Conservation (phyloP, 345 rosid genomes). For the Carallia brachiata region DNA sequence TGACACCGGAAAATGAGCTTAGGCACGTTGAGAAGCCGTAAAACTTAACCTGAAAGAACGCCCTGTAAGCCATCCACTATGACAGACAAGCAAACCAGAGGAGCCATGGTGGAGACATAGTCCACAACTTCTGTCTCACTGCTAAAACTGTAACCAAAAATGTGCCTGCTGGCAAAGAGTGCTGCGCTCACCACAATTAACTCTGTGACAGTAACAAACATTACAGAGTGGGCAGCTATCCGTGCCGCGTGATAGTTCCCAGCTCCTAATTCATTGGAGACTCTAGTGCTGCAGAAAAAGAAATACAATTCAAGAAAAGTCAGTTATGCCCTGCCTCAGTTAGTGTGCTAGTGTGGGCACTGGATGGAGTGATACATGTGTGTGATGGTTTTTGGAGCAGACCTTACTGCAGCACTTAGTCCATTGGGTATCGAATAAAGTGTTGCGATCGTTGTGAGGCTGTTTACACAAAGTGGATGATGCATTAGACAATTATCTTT, state of each 20-base stretch:
- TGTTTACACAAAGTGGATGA: constrained; percentile 1
- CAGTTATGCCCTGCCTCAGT: too few species aligned
- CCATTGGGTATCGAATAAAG: constrained; percentile 17
- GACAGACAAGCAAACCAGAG: constrained; percentile 21
- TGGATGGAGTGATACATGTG: not conserved
- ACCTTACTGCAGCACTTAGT: constrained; percentile 30
- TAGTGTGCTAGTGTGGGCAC: too few species aligned
- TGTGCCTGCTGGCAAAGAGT: constrained; percentile 12
- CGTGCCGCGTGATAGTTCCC: constrained; percentile 17
- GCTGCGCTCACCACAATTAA: constrained; percentile 8
- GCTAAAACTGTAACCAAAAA: constrained; percentile 24
- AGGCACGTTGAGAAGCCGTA: not conserved
- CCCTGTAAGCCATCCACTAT: constrained; percentile 22
- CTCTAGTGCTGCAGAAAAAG: constrained; percentile 15
- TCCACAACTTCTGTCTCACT: constrained; percentile 17
- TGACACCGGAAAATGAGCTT: not conserved
- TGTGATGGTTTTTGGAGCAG: not conserved
- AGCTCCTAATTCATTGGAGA: constrained; percentile 25
- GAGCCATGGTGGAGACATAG: constrained; percentile 22
- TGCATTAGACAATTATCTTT: not conserved
- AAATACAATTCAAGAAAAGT: not conserved
- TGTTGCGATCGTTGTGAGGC: constrained; percentile 17
- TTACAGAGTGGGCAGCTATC: not conserved
- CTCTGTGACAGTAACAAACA: constrained; percentile 8
- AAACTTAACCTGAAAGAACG: constrained; percentile 19